These are phyloP conservation scores for Orbilia javanica DNA, from an alignment of 2,329 filamentous ascomycete genomes.

Conservation along the genomic window DNA sequence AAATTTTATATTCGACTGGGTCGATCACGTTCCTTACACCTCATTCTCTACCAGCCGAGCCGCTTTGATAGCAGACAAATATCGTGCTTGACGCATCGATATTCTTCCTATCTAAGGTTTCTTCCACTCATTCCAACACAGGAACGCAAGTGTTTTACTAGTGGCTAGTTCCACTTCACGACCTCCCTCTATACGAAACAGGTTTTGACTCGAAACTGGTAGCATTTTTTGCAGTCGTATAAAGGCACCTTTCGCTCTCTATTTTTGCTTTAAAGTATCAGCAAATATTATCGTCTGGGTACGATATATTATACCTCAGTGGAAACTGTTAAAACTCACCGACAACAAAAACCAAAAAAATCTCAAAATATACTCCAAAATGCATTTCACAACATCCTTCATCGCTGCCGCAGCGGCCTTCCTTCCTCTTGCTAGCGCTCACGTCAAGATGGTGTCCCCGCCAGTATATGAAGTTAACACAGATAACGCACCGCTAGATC, in stretches of 20 bases:
- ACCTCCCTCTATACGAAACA: conserved; percentile 44
- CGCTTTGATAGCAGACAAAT: conserved; percentile 48
- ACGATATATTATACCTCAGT: conserved; percentile 52
- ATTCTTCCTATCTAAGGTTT: conserved; percentile 57
- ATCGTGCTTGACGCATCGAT: conserved; percentile 59
- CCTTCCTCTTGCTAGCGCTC: conserved; percentile 75
- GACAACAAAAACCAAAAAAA: conserved; percentile 34
- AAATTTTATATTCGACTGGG: conserved; percentile 50
- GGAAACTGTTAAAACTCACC: conserved; percentile 30
- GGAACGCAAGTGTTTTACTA: conserved; percentile 50
- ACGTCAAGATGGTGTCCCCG: conserved; percentile 81
- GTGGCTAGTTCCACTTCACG: conserved; percentile 52
- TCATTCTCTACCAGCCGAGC: conserved; percentile 50
- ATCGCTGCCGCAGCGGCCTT: conserved; percentile 69
- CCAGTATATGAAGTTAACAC: conserved; percentile 68
- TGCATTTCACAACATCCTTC: conserved; percentile 70
- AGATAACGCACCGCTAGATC: conserved; percentile 75
- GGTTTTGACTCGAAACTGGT: conserved; percentile 57
- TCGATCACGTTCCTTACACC: conserved; percentile 58
- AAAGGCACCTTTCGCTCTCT: conserved; percentile 27
- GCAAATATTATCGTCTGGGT: conserved; percentile 48
- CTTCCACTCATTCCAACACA: conserved; percentile 56
- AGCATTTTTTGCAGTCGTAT: conserved; percentile 29
- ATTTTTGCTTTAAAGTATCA: conserved; percentile 12
- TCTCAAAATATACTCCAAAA: conserved; percentile 61